These are phyloP conservation scores for Podila clonocystis DNA, from an alignment of 192 early-diverging fungal genomes.

Conservation along the genomic window DNA sequence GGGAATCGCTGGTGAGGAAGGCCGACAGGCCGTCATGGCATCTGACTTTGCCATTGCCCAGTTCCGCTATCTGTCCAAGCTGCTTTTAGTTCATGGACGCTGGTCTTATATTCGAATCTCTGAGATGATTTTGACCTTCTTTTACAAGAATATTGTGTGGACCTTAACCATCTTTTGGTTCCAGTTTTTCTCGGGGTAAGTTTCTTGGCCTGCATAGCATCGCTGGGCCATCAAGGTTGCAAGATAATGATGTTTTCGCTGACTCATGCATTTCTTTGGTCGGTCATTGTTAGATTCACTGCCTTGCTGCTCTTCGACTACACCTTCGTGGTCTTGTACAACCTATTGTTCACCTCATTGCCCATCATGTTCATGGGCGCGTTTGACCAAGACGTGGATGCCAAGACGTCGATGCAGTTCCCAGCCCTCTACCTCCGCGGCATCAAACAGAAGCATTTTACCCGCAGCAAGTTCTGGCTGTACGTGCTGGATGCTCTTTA, in stretches of 20 bases:
- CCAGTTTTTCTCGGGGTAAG: slow-evolving; percentile 85
- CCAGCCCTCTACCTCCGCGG: slow-evolving; percentile 87
- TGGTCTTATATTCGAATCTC: slow-evolving; percentile 90
- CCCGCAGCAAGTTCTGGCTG: slow-evolving; percentile 77
- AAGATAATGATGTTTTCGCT: no score
- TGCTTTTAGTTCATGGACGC: slow-evolving; percentile 92
- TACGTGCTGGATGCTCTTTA: slow-evolving; percentile 75
- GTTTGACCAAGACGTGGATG: slow-evolving; percentile 87
- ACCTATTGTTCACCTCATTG: slow-evolving; percentile 87
- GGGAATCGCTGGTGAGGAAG: slow-evolving; percentile 95
- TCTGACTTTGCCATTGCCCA: slow-evolving; percentile 94
- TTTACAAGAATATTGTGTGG: slow-evolving; percentile 96
- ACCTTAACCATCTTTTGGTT: slow-evolving; percentile 91
- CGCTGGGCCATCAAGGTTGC: neutral
- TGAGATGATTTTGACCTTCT: slow-evolving; percentile 92
- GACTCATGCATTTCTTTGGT: neutral
- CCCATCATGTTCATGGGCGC: slow-evolving; percentile 80
- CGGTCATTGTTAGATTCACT: slow-evolving; percentile 65
- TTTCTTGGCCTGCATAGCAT: neutral
- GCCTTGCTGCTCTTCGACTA: slow-evolving; percentile 86
- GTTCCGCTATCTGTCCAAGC: slow-evolving; percentile 85
- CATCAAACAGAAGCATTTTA: slow-evolving; percentile 78
- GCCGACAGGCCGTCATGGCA: slow-evolving; percentile 92
- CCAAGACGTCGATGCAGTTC: slow-evolving; percentile 68
- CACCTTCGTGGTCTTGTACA: slow-evolving; percentile 89